Percentiles rank a stretch among this genome's conserved stretches.
Evolutionary conservation across 495 filamentous ascomycete species (phyloP).

Genomic region (Coniosporium apollinis): DNA sequence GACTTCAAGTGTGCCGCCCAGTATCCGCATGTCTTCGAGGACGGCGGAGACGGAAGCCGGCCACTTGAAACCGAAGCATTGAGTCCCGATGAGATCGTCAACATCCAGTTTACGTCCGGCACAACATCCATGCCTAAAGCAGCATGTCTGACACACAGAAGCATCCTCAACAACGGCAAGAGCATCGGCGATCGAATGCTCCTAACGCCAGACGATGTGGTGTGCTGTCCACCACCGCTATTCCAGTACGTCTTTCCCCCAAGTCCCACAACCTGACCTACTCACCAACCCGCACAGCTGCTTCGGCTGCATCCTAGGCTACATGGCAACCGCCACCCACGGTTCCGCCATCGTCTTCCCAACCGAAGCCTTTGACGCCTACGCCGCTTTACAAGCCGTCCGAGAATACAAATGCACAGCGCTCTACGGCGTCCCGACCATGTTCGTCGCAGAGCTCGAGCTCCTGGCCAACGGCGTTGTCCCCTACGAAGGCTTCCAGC

Average conservation of each 20-base stretch:
- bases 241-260: slow-evolving; percentile 39
- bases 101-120: slow-evolving; percentile 94
- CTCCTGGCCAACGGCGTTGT: slow-evolving; percentile 42
- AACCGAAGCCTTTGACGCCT: slow-evolving; percentile 69
- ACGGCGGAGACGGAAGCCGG: slow-evolving; percentile 20
- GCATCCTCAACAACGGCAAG: slow-evolving; percentile 79
- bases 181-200: slow-evolving; percentile 74
- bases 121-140: slow-evolving; percentile 86
- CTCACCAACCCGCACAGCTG: slow-evolving; percentile 28
- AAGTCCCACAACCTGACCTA: slow-evolving; percentile 1
- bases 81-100: slow-evolving; percentile 55
- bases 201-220: slow-evolving; percentile 49
- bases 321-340: slow-evolving; percentile 86
- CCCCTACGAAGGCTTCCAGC: slow-evolving; percentile 40
- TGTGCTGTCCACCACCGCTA: slow-evolving; percentile 75
- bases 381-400: slow-evolving; percentile 49
- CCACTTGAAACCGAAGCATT: slow-evolving; percentile 31
- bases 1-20: slow-evolving; percentile 32
- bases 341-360: slow-evolving; percentile 73
- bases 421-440: slow-evolving; percentile 86
- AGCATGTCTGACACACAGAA: slow-evolving; percentile 67
- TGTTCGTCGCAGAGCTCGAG: slow-evolving; percentile 83
- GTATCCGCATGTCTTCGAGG: slow-evolving; percentile 38
- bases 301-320: slow-evolving; percentile 80
- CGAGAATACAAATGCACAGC: slow-evolving; percentile 67